Conservation (phyloP, 164 flowering plant genomes). For the grape (Vitis vinifera) region DNA sequence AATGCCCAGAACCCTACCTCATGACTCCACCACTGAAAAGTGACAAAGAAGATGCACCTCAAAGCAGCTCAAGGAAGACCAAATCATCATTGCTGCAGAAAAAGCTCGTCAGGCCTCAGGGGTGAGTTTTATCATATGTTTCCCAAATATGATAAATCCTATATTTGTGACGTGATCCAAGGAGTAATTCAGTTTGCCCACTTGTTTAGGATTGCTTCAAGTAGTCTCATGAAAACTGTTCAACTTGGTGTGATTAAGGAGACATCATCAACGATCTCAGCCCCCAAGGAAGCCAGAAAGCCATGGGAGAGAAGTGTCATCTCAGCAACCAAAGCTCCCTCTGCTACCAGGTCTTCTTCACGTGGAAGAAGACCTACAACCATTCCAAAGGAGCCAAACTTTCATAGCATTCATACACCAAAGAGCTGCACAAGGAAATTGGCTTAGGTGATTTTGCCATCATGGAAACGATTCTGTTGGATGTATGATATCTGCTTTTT, state of each 20-base stretch:
- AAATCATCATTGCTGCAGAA: constrained; percentile 23
- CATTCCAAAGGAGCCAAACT: constrained; percentile 60
- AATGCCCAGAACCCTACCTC: constrained; percentile 6
- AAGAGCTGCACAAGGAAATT: constrained; percentile 51
- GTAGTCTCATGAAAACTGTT: constrained; percentile 20
- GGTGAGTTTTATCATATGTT: constrained; percentile 19
- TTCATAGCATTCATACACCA: constrained; percentile 51
- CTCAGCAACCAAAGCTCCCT: constrained; percentile 4
- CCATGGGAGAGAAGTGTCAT: constrained; percentile 1
- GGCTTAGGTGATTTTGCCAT: constrained; percentile 11
- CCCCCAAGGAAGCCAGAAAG: constrained; percentile 15
- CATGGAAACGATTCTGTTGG: not conserved
- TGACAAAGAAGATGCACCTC: constrained; percentile 18
- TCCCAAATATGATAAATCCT: too few species aligned
- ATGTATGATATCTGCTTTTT: not conserved
- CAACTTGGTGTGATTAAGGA: constrained; percentile 40
- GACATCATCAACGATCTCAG: constrained; percentile 23
- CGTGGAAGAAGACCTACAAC: constrained; percentile 42
- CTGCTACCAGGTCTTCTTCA: constrained; percentile 26
- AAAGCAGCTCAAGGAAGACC: constrained; percentile 13
- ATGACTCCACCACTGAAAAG: constrained; percentile 2
- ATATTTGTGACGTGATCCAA: too few species aligned
- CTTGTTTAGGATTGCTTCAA: constrained; percentile 24
- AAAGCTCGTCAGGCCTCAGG: constrained; percentile 24
- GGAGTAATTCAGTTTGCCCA: not conserved